Evolutionary conservation across 2,329 filamentous ascomycete species (phyloP), one percentile per base, ranked within the genome.

Genomic region (Cercospora zeina): DNA sequence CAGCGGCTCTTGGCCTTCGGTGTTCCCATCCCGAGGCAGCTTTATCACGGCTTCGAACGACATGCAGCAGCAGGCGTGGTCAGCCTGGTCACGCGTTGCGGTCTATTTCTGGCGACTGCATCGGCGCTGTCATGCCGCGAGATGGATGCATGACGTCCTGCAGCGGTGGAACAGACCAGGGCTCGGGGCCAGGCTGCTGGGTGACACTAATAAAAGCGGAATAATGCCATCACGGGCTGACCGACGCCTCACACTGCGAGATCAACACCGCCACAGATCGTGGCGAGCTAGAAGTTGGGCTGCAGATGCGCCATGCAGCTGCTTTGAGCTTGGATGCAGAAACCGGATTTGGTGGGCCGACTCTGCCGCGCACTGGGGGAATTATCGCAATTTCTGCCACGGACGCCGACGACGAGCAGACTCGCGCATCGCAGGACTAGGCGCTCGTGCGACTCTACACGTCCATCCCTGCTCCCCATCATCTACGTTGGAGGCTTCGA

Each of bases 391-490:
- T 58, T 31, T 58, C 55, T 58, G 42, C 56, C 37, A 37, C 30
- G n/a, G 42, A 39, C 45, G 42, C 49, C 54, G 50, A 60, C 49
- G 58, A 54, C 33, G 50, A 24, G 16, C 34, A 27, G 24, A 27
- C 9, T 33, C n/a, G 31, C 34, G 37, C 27, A 30, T 45, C 34
- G 50, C 34, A 16, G 30, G 45, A 51, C 53, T 64, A 67, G 63
- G 56, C 65, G 65, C 65, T 65, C 61, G 65, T 67, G 60, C 65
- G 62, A 65, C 64, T 58, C 39, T 51, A 31, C 31, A 45, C 37
- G 36, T 45, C 34, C 24, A 49, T 57, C 54, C 60, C 42, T 54
- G 56, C 42, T 45, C 21, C 59, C 55, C 45, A 59, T 62, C 58
- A 50, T 62, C 58, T 55, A 56, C 61, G 50, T 56, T 61, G 57